A percentile compares a stretch with the other conserved stretches of the same genome.
These are phyloP conservation scores for Leptographium flavum DNA, from an alignment of 2,329 filamentous ascomycete species.

Conservation along the genomic window DNA sequence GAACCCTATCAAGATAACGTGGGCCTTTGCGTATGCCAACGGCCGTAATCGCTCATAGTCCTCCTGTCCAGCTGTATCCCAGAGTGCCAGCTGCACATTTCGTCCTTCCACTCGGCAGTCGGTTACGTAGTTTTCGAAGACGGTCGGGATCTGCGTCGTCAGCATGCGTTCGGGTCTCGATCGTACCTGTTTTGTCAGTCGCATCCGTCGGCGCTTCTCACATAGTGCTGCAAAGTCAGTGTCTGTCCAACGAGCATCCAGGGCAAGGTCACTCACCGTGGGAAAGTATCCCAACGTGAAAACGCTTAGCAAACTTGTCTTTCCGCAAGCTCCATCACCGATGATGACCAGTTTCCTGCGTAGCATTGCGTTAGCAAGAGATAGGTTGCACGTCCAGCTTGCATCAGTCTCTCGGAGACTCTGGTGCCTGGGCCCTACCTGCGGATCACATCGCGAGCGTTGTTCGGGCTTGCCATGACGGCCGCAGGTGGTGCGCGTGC, in stretches of 20 bases:
- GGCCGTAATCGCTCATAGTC: slow-evolving; percentile 94
- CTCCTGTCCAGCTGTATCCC: slow-evolving; percentile 99
- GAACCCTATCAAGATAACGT: slow-evolving; percentile 94
- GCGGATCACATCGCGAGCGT: slow-evolving; percentile 22
- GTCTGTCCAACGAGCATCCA: background rate
- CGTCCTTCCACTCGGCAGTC: slow-evolving; percentile 97
- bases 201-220: slow-evolving; percentile 20
- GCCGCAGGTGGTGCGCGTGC: background rate
- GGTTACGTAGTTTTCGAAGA: slow-evolving; percentile 99
- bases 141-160: slow-evolving; percentile 68
- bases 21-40: slow-evolving; percentile 90
- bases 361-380: background rate
- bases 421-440: slow-evolving; percentile 14
- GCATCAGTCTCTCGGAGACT: too few relatives aligned
- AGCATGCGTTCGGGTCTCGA: background rate
- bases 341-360: slow-evolving; percentile 92
- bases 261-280: slow-evolving; percentile 53
- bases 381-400: too few relatives aligned
- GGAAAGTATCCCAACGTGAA: slow-evolving; percentile 98
- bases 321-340: slow-evolving; percentile 92
- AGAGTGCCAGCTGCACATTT: slow-evolving; percentile 92
- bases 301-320: slow-evolving; percentile 92
- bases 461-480: slow-evolving; percentile 20
- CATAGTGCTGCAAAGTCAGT: slow-evolving; percentile 36
- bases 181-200: background rate